Percentiles rank a stretch among this genome's conserved stretches.
phyloP scores from a whole-genome alignment of 139 green algal species.

The Picochlorum costavermella region DNA sequence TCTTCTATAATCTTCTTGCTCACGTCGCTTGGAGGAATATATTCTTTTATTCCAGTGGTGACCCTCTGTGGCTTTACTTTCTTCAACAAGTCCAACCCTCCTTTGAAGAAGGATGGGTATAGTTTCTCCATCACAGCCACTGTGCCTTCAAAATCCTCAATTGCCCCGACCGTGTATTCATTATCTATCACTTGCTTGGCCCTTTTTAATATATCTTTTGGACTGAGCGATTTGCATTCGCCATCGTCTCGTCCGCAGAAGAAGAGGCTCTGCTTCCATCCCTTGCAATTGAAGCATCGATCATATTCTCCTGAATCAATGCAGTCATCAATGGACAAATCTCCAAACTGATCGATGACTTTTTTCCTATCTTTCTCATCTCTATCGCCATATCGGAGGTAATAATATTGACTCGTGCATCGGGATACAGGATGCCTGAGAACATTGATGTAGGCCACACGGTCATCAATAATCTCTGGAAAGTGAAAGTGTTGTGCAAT shows the following conservation, averaged over 20 bases:
- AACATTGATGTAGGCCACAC: conserved; percentile 12
- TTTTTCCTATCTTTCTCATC: background rate
- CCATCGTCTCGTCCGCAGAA: conserved; percentile 11
- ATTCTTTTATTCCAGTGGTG: background rate
- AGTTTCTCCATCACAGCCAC: background rate
- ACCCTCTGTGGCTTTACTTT: background rate
- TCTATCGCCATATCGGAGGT: conserved; percentile 8
- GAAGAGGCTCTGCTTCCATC: background rate
- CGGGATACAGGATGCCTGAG: conserved; percentile 4
- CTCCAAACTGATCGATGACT: background rate
- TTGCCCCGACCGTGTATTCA: conserved; percentile 8
- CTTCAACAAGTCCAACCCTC: background rate
- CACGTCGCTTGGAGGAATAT: conserved; percentile 7
- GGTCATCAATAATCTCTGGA: background rate
- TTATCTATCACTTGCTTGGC: background rate
- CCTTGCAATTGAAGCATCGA: conserved; percentile 12
- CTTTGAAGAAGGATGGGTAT: conserved; percentile 14
- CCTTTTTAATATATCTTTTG: conserved; percentile 1
- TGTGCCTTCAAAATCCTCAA: conserved; percentile 2
- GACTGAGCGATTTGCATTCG: background rate
- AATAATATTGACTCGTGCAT: conserved; percentile 8
- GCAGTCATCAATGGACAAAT: conserved; percentile 6
- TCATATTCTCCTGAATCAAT: background rate
- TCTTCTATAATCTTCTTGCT: background rate
- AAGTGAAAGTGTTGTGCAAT: conserved; percentile 12